Percentiles rank a stretch among this genome's conserved stretches.
These are phyloP conservation scores for Mortierella sp. DNA, from an alignment of 371 early-diverging fungal genomes.

Conservation along the genomic window DNA sequence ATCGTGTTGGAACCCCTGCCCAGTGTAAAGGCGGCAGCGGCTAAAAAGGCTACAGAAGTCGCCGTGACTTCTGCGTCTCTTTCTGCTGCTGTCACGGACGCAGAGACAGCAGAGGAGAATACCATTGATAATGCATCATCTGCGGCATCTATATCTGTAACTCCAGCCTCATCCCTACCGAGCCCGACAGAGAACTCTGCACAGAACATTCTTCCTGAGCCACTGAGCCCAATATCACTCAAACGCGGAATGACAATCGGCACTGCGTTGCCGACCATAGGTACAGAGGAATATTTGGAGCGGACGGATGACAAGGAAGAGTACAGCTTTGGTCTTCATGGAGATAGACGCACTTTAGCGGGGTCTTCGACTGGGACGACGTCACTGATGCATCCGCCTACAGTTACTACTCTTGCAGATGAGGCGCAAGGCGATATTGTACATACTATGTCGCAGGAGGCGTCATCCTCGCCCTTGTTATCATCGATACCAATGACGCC, in stretches of 20 bases:
- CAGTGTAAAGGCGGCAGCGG: slow-evolving; percentile 40
- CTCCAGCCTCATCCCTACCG: not conserved
- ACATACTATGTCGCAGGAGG: not conserved
- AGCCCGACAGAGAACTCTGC: not conserved
- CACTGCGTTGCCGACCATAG: slow-evolving; percentile 36
- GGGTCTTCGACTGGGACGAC: slow-evolving; percentile 9
- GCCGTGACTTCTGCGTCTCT: too few species aligned
- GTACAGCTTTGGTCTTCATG: slow-evolving; percentile 38
- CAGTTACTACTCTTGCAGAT: not conserved
- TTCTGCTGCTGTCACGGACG: too few species aligned
- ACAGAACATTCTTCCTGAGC: not conserved
- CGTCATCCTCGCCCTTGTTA: not conserved
- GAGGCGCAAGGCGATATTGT: slow-evolving; percentile 16
- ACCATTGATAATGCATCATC: not conserved
- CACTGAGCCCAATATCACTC: not conserved
- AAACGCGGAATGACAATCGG: slow-evolving; percentile 59
- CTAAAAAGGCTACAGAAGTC: too few species aligned
- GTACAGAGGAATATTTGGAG: slow-evolving; percentile 52
- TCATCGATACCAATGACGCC: not conserved
- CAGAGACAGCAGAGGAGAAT: not conserved
- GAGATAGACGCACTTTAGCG: slow-evolving; percentile 10
- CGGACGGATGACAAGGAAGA: slow-evolving; percentile 54
- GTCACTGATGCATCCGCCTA: slow-evolving; percentile 19
- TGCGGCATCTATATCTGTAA: not conserved
- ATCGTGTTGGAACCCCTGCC: slow-evolving; percentile 52